Evolutionary conservation across 495 filamentous ascomycete genomes (phyloP).

Genomic region (Sordaria brevicollis): DNA sequence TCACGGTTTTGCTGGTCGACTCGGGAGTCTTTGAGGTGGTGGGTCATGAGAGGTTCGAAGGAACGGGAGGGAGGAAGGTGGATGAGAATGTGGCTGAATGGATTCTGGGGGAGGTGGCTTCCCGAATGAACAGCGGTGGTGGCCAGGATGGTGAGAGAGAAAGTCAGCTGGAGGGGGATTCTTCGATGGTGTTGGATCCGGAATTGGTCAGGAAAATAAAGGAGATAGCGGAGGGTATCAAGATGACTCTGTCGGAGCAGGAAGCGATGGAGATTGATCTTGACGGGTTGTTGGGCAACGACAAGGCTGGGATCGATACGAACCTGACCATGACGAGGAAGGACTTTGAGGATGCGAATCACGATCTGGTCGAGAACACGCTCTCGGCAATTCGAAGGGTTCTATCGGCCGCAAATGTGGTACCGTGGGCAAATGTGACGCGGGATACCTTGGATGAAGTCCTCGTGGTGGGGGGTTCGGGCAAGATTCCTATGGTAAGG

Average conservation of each 20-base stretch:
- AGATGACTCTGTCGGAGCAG: conserved; percentile 91
- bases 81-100: not conserved
- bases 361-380: conserved; percentile 89
- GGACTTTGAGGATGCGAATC: conserved; percentile 95
- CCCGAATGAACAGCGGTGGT: conserved; percentile 94
- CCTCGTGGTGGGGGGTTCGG: conserved; percentile 79
- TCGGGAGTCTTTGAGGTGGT: conserved; percentile 88
- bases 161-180: conserved; percentile 79
- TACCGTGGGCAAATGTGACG: too few species aligned
- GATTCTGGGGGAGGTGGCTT: conserved; percentile 78
- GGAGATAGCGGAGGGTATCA: conserved; percentile 97
- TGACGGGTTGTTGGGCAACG: conserved; percentile 70
- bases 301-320: conserved; percentile 69
- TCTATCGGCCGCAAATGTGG: conserved; percentile 70
- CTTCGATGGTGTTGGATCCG: conserved; percentile 68
- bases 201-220: conserved; percentile 98
- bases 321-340: conserved; percentile 90
- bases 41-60: conserved; percentile 10
- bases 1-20: conserved; percentile 87
- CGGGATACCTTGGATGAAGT: conserved; percentile 73
- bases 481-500: conserved; percentile 89
- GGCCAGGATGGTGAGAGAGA: conserved; percentile 47
- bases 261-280: conserved; percentile 92
- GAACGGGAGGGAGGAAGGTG: not conserved
- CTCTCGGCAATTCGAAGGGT: conserved; percentile 92